Base-by-base conservation (phyloP, 495 filamentous ascomycete genomes). In the Oleoguttula mirabilis region DNA sequence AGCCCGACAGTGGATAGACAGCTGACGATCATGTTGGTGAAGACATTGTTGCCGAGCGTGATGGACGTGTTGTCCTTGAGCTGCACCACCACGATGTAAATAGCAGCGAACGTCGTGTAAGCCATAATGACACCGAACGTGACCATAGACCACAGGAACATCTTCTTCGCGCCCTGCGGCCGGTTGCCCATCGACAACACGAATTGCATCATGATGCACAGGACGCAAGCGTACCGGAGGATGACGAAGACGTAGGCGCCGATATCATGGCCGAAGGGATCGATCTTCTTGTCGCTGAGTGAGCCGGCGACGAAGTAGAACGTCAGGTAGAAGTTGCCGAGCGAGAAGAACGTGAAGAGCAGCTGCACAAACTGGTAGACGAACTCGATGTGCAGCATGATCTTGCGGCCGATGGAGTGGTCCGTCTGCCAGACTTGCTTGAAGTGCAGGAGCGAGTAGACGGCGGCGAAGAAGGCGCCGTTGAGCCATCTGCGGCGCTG, bases 251-350 rank as follows among this genome's bases (percentile, higher is more conserved):
- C 80, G 58, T 80, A 79, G 34, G 77, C 69, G 19, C 85, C 86
- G 56, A 88, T 79, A 44, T 79, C 71, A 57, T 88, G 76, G 17
- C 85, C 85, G 50, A 96, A 96, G 1, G 92, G 92, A 63, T 96
- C 88, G 47, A 94, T 66, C 24, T 66, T 67, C 0, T 74, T 60
- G 52, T 96, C 84, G 4, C 80, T 75, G 11, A 99, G 73, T n/a
- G 87, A 92, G 28, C 92, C 92, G 33, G 87, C 86, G 56, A 96
- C 84, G 70, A 96, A 96, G 72, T 86, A 96, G 62, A 99, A 99
- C 48, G 86, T 90, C 38, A 99, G 75, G 58, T 96, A 99, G 66
- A 96, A 99, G 62, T 99, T 99, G 54, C 90, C 76, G 44, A 99
- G 76, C 11, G 90, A 94, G 65, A 99, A 94, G 65, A 84, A 99